Conservation (phyloP, 345 rosid species). For the Brassica rapa region DNA sequence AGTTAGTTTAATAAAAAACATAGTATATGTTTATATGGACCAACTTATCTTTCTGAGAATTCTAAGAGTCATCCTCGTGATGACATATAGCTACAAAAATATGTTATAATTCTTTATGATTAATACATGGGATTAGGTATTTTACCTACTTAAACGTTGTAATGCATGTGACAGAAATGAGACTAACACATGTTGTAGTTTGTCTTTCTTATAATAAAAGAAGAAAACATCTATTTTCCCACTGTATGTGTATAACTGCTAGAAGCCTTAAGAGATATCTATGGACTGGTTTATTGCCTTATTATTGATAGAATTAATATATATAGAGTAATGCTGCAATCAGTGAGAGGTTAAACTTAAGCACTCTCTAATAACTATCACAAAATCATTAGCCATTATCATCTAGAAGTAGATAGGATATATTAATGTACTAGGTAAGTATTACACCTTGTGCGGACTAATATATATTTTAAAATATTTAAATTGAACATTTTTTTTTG, state of each 20-base stretch:
- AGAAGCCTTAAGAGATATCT: background rate
- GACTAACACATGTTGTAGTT: conserved; percentile 15
- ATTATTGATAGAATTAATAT: background rate
- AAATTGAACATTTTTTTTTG: too few relatives aligned
- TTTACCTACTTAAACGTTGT: conserved; percentile 39
- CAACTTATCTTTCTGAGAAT: too few relatives aligned
- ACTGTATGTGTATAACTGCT: too few relatives aligned
- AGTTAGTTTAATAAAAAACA: too few relatives aligned
- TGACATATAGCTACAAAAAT: too few relatives aligned
- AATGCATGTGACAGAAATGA: conserved; percentile 35
- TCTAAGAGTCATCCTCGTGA: too few relatives aligned
- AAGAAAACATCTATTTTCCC: background rate
- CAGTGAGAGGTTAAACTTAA: background rate
- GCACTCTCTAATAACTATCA: background rate
- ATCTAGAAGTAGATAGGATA: background rate
- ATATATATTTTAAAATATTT: too few relatives aligned
- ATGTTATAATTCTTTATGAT: too few relatives aligned
- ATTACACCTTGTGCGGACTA: too few relatives aligned
- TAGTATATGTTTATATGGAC: too few relatives aligned
- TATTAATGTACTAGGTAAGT: too few relatives aligned
- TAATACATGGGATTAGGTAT: conserved; percentile 15
- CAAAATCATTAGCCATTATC: background rate
- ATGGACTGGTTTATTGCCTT: conserved; percentile 2
- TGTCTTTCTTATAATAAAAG: conserved; percentile 1
- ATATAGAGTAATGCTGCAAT: too few relatives aligned